Base-by-base conservation (phyloP, 129 eudicot species). In the Flaveria trinervia region DNA sequence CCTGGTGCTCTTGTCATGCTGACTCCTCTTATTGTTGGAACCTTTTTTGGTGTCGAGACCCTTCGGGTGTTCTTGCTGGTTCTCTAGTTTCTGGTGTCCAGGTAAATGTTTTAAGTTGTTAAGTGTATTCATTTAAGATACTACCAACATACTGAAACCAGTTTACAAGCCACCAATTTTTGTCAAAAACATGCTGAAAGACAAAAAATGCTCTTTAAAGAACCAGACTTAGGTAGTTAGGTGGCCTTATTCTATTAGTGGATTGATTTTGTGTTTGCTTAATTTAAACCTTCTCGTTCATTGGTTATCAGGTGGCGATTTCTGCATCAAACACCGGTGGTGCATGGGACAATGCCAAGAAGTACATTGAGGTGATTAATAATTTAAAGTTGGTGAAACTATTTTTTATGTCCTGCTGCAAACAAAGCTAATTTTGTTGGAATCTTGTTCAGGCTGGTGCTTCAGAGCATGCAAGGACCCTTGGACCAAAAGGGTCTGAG, bases 341-440 rank as follows among this genome's bases (percentile, higher is more conserved):
- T 79, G 95, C 93, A 2, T 90, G 93, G 93, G 96, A 90, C 82
- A 90, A 90, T 69, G 96, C 96, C 54, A 90, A 90, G 89, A 90
- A 90, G 84, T 90, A 88, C 28, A 90, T 90, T 60, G 96, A 90
- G 93, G 96, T 90, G 75, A 81, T 43, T 49, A 41, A 49, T 11
- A 13, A 4, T 14, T 56, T 25, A 30, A 25, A 25, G n/a, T 25
- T n/a, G 22, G 61, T 12, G 26, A 69, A 61, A 5, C 11, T 73
- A 11, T 23, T n/a, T n/a, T 30, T 14, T 7, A 15, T 48, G 65
- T 68, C 16, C 77, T 23, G 7, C n/a, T 67, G 43, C 61, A 39
- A 68, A 14, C 13, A 69, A 20, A 22, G 45, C 62, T 61, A 26
- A 72, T 60, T 60, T 65, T 36, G 48, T 5, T 3, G 22, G 22